Evolutionary conservation across 306 rosid genomes (phyloP).

Genomic region (Cicer bijugum): DNA sequence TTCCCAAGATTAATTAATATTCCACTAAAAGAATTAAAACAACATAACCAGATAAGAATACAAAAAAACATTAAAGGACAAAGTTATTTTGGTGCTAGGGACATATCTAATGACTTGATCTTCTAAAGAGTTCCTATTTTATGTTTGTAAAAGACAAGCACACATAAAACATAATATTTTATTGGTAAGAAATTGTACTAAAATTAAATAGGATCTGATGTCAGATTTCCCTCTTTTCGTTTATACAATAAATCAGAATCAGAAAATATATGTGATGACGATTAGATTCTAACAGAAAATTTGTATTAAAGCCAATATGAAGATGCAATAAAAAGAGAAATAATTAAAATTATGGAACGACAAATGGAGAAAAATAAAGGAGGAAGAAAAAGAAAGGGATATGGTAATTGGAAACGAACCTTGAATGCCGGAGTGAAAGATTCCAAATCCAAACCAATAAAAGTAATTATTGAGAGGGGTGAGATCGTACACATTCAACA

Average conservation of each 20-base stretch:
- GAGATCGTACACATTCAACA: slow-evolving; percentile 88
- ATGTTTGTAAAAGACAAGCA: no score
- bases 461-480: slow-evolving; percentile 78
- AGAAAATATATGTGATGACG: background rate
- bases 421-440: slow-evolving; percentile 92
- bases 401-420: slow-evolving; percentile 48
- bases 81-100: no score
- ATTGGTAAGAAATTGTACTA: no score
- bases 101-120: no score
- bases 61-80: no score
- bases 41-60: background rate
- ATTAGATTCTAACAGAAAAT: background rate
- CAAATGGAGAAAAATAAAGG: background rate
- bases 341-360: background rate
- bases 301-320: background rate
- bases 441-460: slow-evolving; percentile 88
- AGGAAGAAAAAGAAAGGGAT: background rate
- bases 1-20: background rate
- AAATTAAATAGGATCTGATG: no score
- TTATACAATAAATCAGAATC: background rate
- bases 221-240: no score
- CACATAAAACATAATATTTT: no score
- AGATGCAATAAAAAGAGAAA: background rate
- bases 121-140: no score
- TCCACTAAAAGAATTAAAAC: background rate